Evolutionary conservation across 257 asterid species (phyloP).

Genomic region (Mentha longifolia): DNA sequence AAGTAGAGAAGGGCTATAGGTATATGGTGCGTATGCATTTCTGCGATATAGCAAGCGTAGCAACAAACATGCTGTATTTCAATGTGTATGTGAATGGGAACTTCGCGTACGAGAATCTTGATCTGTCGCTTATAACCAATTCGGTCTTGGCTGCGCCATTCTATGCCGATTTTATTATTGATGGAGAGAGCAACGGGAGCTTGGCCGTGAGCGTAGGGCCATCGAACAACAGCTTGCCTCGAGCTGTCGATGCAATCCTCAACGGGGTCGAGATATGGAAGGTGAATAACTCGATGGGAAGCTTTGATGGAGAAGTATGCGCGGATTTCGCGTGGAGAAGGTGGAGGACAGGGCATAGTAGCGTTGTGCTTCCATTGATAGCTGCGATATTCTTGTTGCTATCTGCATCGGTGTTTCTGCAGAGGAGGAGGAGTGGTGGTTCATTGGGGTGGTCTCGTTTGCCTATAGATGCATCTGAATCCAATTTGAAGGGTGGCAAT

Average conservation of each 20-base stretch:
- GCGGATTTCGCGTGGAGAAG: slow-evolving; percentile 55
- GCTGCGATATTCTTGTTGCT: slow-evolving; percentile 65
- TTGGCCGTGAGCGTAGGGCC: slow-evolving; percentile 78
- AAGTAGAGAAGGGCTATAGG: slow-evolving; percentile 58
- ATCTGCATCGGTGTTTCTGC: slow-evolving; percentile 55
- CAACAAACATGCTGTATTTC: slow-evolving; percentile 64
- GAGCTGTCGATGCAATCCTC: slow-evolving; percentile 74
- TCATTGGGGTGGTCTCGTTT: slow-evolving; percentile 65
- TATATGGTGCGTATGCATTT: slow-evolving; percentile 86
- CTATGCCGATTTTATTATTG: slow-evolving; percentile 82
- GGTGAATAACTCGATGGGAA: slow-evolving; percentile 73
- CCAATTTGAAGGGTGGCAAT: slow-evolving; percentile 47
- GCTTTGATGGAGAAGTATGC: slow-evolving; percentile 73
- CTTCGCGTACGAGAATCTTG: slow-evolving; percentile 78
- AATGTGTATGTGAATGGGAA: slow-evolving; percentile 78
- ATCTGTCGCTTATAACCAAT: slow-evolving; percentile 56
- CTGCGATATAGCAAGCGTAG: slow-evolving; percentile 84
- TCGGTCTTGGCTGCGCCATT: slow-evolving; percentile 79
- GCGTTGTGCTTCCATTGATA: slow-evolving; percentile 48
- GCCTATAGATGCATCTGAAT: slow-evolving; percentile 73
- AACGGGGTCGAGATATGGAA: slow-evolving; percentile 91
- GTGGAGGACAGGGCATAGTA: slow-evolving; percentile 56
- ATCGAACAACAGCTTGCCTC: slow-evolving; percentile 61
- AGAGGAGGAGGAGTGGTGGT: slow-evolving; percentile 52
- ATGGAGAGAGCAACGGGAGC: slow-evolving; percentile 43